phyloP scores from a whole-genome alignment of 2,329 filamentous ascomycete species.

The Podosphaera fusca region DNA sequence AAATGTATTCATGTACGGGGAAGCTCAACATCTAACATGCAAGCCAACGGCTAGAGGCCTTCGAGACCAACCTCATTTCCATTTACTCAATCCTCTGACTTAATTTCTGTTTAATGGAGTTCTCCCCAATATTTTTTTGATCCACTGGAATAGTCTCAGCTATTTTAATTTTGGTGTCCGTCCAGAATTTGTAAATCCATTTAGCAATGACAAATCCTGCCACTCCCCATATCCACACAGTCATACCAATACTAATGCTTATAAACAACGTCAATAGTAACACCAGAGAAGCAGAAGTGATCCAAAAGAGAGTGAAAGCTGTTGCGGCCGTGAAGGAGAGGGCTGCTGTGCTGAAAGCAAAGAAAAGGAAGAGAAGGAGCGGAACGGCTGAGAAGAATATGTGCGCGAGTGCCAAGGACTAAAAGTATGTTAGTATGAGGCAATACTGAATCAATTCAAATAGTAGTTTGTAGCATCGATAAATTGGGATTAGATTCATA shows the following conservation, averaged over 20 bases:
- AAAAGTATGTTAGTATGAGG: neutral
- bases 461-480: neutral
- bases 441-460: neutral
- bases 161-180: neutral
- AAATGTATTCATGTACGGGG: too few species aligned
- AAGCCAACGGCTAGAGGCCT: too few species aligned
- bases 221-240: constrained; percentile 45
- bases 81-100: too few species aligned
- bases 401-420: constrained; percentile 49
- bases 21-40: too few species aligned
- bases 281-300: constrained; percentile 40
- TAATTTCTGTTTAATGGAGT: too few species aligned
- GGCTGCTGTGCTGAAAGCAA: constrained; percentile 36
- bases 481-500: neutral
- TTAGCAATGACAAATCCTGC: constrained; percentile 29
- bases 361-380: constrained; percentile 42
- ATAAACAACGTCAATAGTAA: constrained; percentile 47
- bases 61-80: too few species aligned
- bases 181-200: constrained; percentile 21
- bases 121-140: too few species aligned
- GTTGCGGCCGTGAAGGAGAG: constrained; percentile 39
- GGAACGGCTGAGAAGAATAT: constrained; percentile 42
- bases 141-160: too few species aligned
- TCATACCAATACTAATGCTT: constrained; percentile 35
- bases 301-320: constrained; percentile 43